phyloP scores from a whole-genome alignment of 352 stramenopile species.

The Phytophthora pistaciae region DNA sequence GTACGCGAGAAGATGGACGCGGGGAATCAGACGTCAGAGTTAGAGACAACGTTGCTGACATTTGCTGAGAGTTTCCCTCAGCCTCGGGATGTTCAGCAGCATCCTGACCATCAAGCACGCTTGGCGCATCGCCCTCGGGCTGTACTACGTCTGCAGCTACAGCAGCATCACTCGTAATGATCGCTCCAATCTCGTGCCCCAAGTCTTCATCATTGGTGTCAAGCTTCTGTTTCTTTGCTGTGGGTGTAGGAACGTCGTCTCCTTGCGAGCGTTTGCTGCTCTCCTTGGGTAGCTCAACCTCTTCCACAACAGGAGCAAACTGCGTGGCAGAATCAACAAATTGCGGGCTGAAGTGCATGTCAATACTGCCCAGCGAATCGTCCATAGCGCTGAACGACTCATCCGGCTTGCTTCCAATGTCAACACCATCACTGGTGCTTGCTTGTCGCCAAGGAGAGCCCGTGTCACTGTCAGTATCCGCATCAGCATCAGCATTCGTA shows the following conservation, averaged over 20 bases:
- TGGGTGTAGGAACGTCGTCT: neutral
- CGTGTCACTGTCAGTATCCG: conserved; percentile 26
- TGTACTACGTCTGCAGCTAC: neutral
- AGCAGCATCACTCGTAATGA: neutral
- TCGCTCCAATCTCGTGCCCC: neutral
- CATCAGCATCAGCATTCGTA: conserved; percentile 24
- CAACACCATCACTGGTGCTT: conserved; percentile 2
- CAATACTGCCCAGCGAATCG: conserved; percentile 32
- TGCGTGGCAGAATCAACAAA: conserved; percentile 51
- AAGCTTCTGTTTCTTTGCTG: conserved; percentile 22
- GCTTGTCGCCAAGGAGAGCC: conserved; percentile 22
- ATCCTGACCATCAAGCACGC: neutral
- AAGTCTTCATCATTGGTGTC: neutral
- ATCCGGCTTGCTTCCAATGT: conserved; percentile 14
- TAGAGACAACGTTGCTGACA: conserved; percentile 30
- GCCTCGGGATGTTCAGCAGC: conserved; percentile 34
- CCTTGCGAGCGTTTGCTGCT: conserved; percentile 9
- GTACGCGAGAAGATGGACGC: conserved; percentile 6
- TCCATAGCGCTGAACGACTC: conserved; percentile 42
- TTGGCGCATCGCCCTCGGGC: neutral
- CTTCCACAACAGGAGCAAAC: conserved; percentile 10
- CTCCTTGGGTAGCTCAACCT: neutral
- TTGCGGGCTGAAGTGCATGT: conserved; percentile 71
- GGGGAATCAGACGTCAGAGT: conserved; percentile 29
- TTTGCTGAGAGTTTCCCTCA: conserved; percentile 46